Evolutionary conservation across 148 eudicot genomes (phyloP).

Genomic region (Beta vulgaris): DNA sequence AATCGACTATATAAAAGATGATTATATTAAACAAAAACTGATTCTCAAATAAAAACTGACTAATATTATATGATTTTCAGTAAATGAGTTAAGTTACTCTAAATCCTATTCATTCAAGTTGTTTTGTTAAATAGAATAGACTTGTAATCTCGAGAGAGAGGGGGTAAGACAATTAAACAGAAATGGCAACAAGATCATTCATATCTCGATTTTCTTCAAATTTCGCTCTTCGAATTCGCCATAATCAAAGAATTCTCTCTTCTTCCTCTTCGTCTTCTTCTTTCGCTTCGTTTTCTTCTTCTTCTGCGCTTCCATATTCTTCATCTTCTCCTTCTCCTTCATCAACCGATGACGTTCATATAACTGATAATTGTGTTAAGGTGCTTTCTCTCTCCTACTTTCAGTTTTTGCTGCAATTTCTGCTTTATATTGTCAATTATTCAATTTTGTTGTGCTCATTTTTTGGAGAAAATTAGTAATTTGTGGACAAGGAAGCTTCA

Average conservation of each 20-base stretch:
- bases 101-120: too few species aligned
- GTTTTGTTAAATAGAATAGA: too few species aligned
- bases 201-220: constrained; percentile 44
- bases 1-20: too few species aligned
- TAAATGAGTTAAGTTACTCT: too few species aligned
- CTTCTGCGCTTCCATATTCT: constrained; percentile 37
- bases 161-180: neutral
- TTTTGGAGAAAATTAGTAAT: neutral
- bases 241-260: constrained; percentile 44
- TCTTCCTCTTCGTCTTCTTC: constrained; percentile 32
- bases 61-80: too few species aligned
- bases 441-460: neutral
- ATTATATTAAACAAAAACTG: too few species aligned
- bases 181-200: constrained; percentile 37
- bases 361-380: constrained; percentile 68
- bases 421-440: neutral
- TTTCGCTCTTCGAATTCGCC: constrained; percentile 52
- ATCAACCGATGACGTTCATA: constrained; percentile 47
- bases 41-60: too few species aligned
- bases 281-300: constrained; percentile 29
- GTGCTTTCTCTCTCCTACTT: constrained; percentile 30
- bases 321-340: constrained; percentile 40
- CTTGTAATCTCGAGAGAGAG: neutral
- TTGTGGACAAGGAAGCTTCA: too few species aligned
- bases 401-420: too few species aligned